A percentile compares a stretch with the other conserved stretches of the same genome.
These are phyloP conservation scores for Prillingera fragicola DNA, from an alignment of 1,284 basidiomycete species.

Conservation along the genomic window DNA sequence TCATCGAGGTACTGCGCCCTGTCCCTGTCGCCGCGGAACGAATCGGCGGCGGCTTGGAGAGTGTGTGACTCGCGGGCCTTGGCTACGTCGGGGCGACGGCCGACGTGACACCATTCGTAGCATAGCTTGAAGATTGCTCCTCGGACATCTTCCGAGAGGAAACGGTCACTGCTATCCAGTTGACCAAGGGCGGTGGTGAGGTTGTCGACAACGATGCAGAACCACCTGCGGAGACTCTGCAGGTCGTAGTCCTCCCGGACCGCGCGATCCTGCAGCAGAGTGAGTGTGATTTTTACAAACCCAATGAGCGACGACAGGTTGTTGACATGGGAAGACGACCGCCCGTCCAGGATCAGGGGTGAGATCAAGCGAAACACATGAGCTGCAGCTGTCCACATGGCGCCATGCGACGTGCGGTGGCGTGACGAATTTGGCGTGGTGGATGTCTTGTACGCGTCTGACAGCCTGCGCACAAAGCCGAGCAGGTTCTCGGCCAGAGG, in stretches of 20 bases:
- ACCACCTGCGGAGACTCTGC: conserved; percentile 77
- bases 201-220: conserved; percentile 80
- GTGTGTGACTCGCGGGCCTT: conserved; percentile 70
- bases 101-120: conserved; percentile 89
- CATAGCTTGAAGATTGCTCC: conserved; percentile 77
- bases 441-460: conserved; percentile 47
- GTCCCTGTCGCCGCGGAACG: conserved; percentile 51
- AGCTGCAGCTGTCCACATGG: conserved; percentile 81
- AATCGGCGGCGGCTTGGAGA: conserved; percentile 62
- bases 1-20: conserved; percentile 55
- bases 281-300: conserved; percentile 76
- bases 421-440: conserved; percentile 41
- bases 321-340: conserved; percentile 60
- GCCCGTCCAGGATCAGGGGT: conserved; percentile 65
- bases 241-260: conserved; percentile 71
- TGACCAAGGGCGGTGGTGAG: conserved; percentile 72
- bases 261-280: conserved; percentile 65
- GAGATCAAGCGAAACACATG: conserved; percentile 84
- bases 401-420: conserved; percentile 54
- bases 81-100: conserved; percentile 65
- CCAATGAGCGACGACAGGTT: conserved; percentile 74
- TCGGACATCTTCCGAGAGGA: conserved; percentile 70
- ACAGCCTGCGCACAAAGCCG: conserved; percentile 68
- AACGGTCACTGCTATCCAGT: conserved; percentile 66
- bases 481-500: conserved; percentile 79